Percentiles rank a stretch among this genome's conserved stretches.
phyloP scores from a whole-genome alignment of 1,284 basidiomycete species.

The Tetrapyrgos nigripes region DNA sequence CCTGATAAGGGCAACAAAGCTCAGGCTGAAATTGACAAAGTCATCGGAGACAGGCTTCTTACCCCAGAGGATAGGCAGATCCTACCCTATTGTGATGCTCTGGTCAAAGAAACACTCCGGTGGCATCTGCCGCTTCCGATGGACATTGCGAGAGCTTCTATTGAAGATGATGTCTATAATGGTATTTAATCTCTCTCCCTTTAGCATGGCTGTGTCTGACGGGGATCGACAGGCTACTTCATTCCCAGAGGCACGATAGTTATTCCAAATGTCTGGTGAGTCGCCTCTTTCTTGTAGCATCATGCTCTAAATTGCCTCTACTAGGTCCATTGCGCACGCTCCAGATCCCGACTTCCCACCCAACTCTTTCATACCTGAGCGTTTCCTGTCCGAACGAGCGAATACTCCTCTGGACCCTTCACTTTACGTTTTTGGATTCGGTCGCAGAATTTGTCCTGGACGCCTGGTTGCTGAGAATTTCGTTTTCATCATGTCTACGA shows the following conservation, averaged over 20 bases:
- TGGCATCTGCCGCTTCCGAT: constrained; percentile 6
- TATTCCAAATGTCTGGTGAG: constrained; percentile 18
- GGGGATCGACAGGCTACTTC: constrained; percentile 11
- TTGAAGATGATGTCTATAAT: neutral
- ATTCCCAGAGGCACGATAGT: constrained; percentile 12
- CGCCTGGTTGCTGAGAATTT: constrained; percentile 8
- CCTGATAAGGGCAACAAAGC: constrained; percentile 25
- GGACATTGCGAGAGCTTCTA: too few species aligned
- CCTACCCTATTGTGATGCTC: constrained; percentile 23
- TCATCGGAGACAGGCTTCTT: constrained; percentile 16
- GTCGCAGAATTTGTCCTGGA: constrained; percentile 14
- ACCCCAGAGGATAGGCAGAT: constrained; percentile 19
- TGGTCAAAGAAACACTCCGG: constrained; percentile 17
- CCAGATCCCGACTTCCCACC: constrained; percentile 12
- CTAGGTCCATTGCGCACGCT: constrained; percentile 13
- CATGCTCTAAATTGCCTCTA: neutral
- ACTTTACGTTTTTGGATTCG: constrained; percentile 15
- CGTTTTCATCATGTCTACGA: neutral
- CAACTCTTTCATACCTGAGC: constrained; percentile 14
- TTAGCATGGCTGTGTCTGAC: neutral
- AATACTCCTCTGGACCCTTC: constrained; percentile 3
- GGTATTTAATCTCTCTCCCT: neutral
- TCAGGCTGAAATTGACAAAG: constrained; percentile 23
- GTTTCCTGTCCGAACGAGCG: constrained; percentile 12
- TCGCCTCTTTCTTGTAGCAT: neutral